Conservation (phyloP, 2,329 filamentous ascomycete genomes). For the Penicillium sp. region DNA sequence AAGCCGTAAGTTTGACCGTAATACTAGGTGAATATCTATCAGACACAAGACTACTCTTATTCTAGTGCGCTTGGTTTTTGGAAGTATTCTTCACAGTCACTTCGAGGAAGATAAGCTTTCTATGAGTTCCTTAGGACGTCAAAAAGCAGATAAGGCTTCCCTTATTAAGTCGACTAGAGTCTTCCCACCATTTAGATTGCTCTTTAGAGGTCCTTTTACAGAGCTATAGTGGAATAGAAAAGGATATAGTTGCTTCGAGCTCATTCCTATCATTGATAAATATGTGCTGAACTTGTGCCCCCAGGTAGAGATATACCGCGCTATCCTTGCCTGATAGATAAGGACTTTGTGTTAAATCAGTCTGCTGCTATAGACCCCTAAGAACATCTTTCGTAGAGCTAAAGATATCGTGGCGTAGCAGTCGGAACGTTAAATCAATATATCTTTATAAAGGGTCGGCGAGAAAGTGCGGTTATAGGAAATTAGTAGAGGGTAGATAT, state of each 20-base stretch:
- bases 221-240: not conserved
- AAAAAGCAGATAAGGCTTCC: slow-evolving; percentile 8
- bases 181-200: slow-evolving; percentile 11
- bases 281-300: not conserved
- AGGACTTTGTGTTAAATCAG: not conserved
- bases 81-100: slow-evolving; percentile 6
- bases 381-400: slow-evolving; percentile 5
- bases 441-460: slow-evolving; percentile 6
- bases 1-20: slow-evolving; percentile 10
- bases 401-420: slow-evolving; percentile 11
- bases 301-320: slow-evolving; percentile 2
- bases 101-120: slow-evolving; percentile 5
- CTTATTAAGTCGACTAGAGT: slow-evolving; percentile 6
- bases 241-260: slow-evolving; percentile 6
- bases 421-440: slow-evolving; percentile 10
- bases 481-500: slow-evolving; percentile 13
- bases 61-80: not conserved
- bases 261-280: slow-evolving; percentile 7
- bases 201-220: not conserved
- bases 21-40: slow-evolving; percentile 1
- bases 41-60: slow-evolving; percentile 7
- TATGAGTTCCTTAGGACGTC: not conserved
- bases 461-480: slow-evolving; percentile 7
- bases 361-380: slow-evolving; percentile 2
- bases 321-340: not conserved